Evolutionary conservation across 768 basidiomycete genomes (phyloP).

Genomic region (Cyclocybe cylindracea): DNA sequence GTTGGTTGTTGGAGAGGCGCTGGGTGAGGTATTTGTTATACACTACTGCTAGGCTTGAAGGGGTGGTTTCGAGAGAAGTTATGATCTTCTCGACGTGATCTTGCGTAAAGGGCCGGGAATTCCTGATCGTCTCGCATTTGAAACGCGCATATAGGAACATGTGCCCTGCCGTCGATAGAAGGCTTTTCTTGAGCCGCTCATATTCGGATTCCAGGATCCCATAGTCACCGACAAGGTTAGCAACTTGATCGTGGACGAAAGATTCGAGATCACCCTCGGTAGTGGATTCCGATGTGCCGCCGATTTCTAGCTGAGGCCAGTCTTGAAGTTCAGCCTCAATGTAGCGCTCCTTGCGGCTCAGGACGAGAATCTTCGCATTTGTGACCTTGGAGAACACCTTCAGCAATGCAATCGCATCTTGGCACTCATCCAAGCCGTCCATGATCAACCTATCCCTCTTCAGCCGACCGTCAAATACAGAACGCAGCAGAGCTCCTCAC

Average conservation of each 20-base stretch:
- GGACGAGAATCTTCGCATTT: constrained; percentile 3
- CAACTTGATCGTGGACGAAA: not conserved
- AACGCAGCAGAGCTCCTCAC: not conserved
- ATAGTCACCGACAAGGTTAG: not conserved
- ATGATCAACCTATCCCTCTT: not conserved
- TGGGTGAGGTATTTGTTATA: constrained; percentile 1
- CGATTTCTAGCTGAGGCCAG: not conserved
- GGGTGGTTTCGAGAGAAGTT: not conserved
- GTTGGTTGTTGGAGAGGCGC: not conserved
- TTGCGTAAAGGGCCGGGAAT: not conserved
- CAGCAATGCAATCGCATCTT: not conserved
- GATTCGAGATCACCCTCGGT: not conserved
- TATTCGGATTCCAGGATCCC: not conserved
- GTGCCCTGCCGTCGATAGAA: not conserved
- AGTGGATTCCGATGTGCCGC: not conserved
- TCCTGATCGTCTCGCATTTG: not conserved
- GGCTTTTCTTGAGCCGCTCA: not conserved
- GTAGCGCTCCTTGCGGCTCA: constrained; percentile 1
- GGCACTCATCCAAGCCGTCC: constrained; percentile 4
- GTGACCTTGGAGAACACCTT: not conserved
- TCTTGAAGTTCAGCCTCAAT: not conserved
- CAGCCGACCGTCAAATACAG: no score
- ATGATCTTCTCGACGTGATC: not conserved
- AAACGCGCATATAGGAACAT: constrained; percentile 4
- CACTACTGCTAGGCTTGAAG: not conserved